Evolutionary conservation across 306 rosid genomes (phyloP), one percentile per base, ranked within the genome.

Genomic region (Cajanus cajan): DNA sequence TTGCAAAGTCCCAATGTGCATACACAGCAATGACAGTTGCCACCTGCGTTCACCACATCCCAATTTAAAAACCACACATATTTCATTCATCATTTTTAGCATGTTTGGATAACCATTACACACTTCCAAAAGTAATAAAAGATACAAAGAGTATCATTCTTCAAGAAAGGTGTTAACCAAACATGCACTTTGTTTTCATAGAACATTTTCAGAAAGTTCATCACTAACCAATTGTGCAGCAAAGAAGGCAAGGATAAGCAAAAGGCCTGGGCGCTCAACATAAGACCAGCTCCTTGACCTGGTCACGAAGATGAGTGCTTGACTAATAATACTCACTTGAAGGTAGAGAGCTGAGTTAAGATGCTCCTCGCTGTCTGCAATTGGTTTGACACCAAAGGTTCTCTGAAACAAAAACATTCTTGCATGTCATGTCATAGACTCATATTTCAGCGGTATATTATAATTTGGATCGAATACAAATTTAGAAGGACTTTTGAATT

Each of bases 271-370:
- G 77, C 91, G 91, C 76, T 94, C 98, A 22, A 84, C n/a, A 45
- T 78, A 83, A 59, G 98, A 94, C 91, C 94, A 94, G 34, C 96
- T 78, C 83, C 98, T 91, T 84, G 98, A 94, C 72, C 98, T 82
- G 6, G 97, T 94, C 50, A 94, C 98, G 14, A 94, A 94, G 75
- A 94, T 94, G 81, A 94, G 98, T 21, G 97, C 97, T 73, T 94
- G 98, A 68, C 97, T 94, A 37, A 94, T 89, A 13, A 94, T 92
- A 82, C 98, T 94, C 69, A 94, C 98, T 92, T 94, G 98, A 83
- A 94, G 98, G 82, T 94, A 94, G 9, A 94, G 76, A 67, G 97
- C 97, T 22, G 98, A 86, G 89, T 89, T 92, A 10, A 92, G 97
- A 40, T 88, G 77, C 2, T 81, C 77, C 1, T 19, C 15, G n/a